Evolutionary conservation across 2,329 filamentous ascomycete species (phyloP).

Genomic region (Fusarium neocosmosporiellum): DNA sequence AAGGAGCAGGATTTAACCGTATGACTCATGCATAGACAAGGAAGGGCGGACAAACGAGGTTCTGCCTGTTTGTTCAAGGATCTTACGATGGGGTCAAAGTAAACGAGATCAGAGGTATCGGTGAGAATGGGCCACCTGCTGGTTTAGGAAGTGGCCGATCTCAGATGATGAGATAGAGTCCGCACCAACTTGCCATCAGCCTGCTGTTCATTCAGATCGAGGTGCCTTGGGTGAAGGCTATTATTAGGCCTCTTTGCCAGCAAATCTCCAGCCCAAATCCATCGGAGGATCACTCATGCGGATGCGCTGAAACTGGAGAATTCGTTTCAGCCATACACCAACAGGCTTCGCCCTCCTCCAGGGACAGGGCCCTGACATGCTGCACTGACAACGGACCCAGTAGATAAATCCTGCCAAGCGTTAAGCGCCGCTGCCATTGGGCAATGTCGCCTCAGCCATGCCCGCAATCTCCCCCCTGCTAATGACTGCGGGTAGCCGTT

Average conservation of each 20-base stretch:
- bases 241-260: background rate
- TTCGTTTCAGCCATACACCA: background rate
- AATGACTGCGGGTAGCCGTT: background rate
- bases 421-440: background rate
- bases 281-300: background rate
- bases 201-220: background rate
- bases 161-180: background rate
- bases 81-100: background rate
- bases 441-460: background rate
- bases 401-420: background rate
- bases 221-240: background rate
- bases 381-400: background rate
- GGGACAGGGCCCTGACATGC: background rate
- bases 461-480: background rate
- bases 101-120: background rate
- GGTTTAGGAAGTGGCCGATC: background rate
- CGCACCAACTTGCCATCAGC: background rate
- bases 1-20: constrained; percentile 3
- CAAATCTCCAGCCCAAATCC: background rate
- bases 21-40: background rate
- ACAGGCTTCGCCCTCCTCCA: background rate
- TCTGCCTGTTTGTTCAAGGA: background rate
- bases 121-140: background rate
- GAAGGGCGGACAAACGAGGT: background rate
- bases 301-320: background rate